These are phyloP conservation scores for Diaporthe sp. DNA, from an alignment of 2,329 filamentous ascomycete genomes.

Conservation along the genomic window DNA sequence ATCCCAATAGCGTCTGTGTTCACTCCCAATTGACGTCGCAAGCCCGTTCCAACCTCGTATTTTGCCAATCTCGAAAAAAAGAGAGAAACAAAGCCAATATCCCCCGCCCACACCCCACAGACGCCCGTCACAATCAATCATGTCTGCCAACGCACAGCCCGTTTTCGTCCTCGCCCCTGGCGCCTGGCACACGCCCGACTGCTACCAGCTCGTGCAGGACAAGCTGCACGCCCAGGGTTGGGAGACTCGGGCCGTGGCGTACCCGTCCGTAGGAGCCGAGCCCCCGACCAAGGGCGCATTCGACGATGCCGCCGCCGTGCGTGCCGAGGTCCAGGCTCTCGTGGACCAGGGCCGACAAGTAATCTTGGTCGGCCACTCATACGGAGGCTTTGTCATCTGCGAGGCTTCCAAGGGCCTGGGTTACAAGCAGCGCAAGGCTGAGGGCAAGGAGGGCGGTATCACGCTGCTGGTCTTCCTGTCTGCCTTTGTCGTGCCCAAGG, in stretches of 20 bases:
- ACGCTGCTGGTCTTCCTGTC: conserved; percentile 49
- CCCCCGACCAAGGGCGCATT: conserved; percentile 43
- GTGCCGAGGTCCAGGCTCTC: conserved; percentile 44
- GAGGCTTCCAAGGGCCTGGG: conserved; percentile 49
- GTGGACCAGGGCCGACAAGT: conserved; percentile 50
- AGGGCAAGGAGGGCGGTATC: conserved; percentile 53
- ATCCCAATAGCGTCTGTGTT: not conserved
- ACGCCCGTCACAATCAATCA: conserved; percentile 15
- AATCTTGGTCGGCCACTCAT: conserved; percentile 51
- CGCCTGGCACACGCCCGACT: conserved; percentile 51
- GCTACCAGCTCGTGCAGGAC: conserved; percentile 47
- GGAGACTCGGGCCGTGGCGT: conserved; percentile 48
- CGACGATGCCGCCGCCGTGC: conserved; percentile 50
- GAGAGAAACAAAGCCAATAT: not conserved
- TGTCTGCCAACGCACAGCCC: conserved; percentile 36
- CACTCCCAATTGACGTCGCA: conserved; percentile 6
- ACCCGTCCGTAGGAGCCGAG: conserved; percentile 51
- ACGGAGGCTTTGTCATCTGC: conserved; percentile 50
- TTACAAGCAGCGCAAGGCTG: conserved; percentile 48
- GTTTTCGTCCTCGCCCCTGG: conserved; percentile 53
- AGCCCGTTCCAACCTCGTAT: conserved; percentile 15
- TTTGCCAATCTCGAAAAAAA: conserved; percentile 7
- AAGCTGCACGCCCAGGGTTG: conserved; percentile 48
- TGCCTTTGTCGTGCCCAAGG: conserved; percentile 46
- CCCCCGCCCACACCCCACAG: not conserved